A percentile compares a stretch with the other conserved stretches of the same genome.
Evolutionary conservation across 257 asterid genomes (phyloP).

Genomic region (Leptodermis oblonga): DNA sequence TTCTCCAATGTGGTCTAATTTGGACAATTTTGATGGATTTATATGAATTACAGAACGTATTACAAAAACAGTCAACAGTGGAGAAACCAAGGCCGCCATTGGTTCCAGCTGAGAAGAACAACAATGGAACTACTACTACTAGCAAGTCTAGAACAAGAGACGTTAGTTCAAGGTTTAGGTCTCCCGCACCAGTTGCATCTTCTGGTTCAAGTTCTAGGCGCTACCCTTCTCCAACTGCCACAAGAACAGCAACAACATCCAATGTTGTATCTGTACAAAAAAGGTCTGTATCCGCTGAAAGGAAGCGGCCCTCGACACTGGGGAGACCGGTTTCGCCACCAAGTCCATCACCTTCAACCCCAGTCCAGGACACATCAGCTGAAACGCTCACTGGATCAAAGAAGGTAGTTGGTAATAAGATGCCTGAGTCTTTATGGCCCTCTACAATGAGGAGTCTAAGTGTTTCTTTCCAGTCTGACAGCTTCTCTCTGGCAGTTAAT

Average conservation of each 20-base stretch:
- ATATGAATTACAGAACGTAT: conserved; percentile 44
- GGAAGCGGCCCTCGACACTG: conserved; percentile 58
- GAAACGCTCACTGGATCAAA: conserved; percentile 40
- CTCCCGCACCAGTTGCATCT: conserved; percentile 55
- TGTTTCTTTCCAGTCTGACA: conserved; percentile 59
- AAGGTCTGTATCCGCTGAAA: conserved; percentile 73
- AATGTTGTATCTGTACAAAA: conserved; percentile 35
- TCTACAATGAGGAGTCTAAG: conserved; percentile 66
- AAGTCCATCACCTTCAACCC: conserved; percentile 58
- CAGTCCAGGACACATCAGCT: conserved; percentile 45
- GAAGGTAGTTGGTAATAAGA: conserved; percentile 41
- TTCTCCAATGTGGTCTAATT: conserved; percentile 51
- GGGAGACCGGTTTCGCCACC: conserved; percentile 48
- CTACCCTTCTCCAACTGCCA: conserved; percentile 53
- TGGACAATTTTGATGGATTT: conserved; percentile 60
- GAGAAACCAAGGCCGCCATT: conserved; percentile 45
- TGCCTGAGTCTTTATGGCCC: conserved; percentile 78
- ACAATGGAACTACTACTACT: conserved; percentile 42
- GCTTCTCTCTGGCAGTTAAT: conserved; percentile 37
- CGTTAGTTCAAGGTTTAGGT: conserved; percentile 73
- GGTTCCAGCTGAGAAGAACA: conserved; percentile 55
- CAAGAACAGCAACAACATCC: conserved; percentile 33
- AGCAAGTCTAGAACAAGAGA: conserved; percentile 56
- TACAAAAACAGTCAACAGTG: conserved; percentile 43
- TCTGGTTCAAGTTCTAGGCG: conserved; percentile 50